Evolutionary conservation across 2,329 filamentous ascomycete species (phyloP).

Genomic region (Pseudopyrenochaeta lycopersici): DNA sequence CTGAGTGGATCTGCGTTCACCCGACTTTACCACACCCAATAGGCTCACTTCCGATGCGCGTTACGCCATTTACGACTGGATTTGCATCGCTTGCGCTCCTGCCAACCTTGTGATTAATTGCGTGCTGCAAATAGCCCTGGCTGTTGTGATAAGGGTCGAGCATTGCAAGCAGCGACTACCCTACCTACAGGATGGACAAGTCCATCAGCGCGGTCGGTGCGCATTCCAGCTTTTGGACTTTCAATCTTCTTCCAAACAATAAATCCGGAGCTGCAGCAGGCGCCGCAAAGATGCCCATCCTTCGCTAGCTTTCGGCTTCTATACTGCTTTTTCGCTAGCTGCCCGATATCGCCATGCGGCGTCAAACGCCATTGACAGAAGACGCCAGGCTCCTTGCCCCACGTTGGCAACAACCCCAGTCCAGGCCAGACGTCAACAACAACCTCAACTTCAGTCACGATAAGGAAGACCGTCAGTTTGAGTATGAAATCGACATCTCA

Average conservation of each 20-base stretch:
- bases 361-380: conserved; percentile 15
- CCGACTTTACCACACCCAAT: conserved; percentile 4
- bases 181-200: background rate
- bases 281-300: conserved; percentile 10
- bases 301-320: conserved; percentile 11
- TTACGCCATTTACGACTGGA: conserved; percentile 6
- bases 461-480: conserved; percentile 4
- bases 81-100: conserved; percentile 6
- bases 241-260: conserved; percentile 14
- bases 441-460: conserved; percentile 3
- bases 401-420: conserved; percentile 12
- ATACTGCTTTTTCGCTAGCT: conserved; percentile 19
- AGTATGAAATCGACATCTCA: conserved; percentile 29
- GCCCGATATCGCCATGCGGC: conserved; percentile 21
- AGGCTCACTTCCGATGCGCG: conserved; percentile 5
- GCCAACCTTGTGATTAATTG: conserved; percentile 2
- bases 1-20: background rate
- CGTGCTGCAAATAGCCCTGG: conserved; percentile 8
- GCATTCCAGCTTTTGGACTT: conserved; percentile 2
- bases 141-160: conserved; percentile 1
- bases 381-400: conserved; percentile 20
- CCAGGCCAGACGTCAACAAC: conserved; percentile 4
- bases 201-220: background rate
- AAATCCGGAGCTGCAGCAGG: conserved; percentile 7
- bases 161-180: conserved; percentile 7